Conservation (phyloP, 148 eudicot genomes). For the Dianthus caryophyllus region DNA sequence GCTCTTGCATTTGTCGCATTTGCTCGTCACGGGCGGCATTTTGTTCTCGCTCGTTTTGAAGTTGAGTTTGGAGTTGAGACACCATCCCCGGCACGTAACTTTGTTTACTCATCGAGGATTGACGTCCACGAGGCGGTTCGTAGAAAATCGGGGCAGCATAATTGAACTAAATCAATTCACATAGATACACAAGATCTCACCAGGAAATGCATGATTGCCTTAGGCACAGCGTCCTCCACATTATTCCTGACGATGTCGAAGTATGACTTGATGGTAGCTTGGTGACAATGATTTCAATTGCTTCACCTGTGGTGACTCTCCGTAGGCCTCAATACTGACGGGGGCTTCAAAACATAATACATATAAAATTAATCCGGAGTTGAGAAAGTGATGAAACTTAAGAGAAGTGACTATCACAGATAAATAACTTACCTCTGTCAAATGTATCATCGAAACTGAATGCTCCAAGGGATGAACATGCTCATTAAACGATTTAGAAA, state of each 20-base stretch:
- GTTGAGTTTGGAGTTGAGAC: too few relatives aligned
- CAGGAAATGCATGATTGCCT: constrained; percentile 99
- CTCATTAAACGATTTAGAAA: constrained; percentile 48
- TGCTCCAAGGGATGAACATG: constrained; percentile 59
- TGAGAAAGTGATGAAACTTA: neutral
- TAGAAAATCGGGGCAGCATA: too few relatives aligned
- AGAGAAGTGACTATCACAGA: too few relatives aligned
- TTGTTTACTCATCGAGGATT: too few relatives aligned
- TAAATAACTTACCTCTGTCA: constrained; percentile 60
- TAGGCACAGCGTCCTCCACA: constrained; percentile 85
- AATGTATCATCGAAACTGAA: constrained; percentile 62
- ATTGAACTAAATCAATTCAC: too few relatives aligned
- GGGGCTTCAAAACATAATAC: constrained; percentile 55
- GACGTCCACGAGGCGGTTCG: too few relatives aligned
- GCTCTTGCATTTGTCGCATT: too few relatives aligned
- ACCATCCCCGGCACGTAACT: too few relatives aligned
- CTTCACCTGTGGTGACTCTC: constrained; percentile 75
- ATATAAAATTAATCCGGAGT: constrained; percentile 3
- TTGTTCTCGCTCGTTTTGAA: too few relatives aligned
- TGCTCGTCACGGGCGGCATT: too few relatives aligned
- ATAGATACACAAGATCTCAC: constrained; percentile 31
- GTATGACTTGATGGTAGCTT: constrained; percentile 83
- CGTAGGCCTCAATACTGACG: constrained; percentile 79
- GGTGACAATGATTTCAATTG: constrained; percentile 77
- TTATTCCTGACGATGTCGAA: constrained; percentile 95